Evolutionary conservation across 768 basidiomycete species (phyloP).

Genomic region (Holtermanniella nyarrowii): DNA sequence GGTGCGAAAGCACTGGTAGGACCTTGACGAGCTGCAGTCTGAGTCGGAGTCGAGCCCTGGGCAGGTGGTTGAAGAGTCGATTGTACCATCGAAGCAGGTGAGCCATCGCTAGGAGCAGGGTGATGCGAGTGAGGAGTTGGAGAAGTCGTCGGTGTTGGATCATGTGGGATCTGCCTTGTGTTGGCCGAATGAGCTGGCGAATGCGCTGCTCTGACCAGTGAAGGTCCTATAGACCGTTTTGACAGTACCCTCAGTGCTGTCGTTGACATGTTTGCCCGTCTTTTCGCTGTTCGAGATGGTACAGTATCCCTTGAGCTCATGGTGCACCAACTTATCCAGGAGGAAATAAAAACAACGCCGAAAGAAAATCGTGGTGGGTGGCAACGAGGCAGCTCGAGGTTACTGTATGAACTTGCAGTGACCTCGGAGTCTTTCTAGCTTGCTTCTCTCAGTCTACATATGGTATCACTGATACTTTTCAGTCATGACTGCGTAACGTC

Average conservation of each 20-base stretch:
- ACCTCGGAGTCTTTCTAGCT: too few species aligned
- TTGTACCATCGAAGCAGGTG: constrained; percentile 1
- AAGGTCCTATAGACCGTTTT: neutral
- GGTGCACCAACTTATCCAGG: too few species aligned
- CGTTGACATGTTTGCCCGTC: neutral
- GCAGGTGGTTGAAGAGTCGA: constrained; percentile 3
- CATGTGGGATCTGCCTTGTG: constrained; percentile 26
- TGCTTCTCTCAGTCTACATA: too few species aligned
- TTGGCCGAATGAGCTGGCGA: neutral
- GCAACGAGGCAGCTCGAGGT: too few species aligned
- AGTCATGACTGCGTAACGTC: constrained; percentile 49
- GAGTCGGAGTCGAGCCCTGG: neutral
- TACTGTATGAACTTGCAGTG: too few species aligned
- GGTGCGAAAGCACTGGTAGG: neutral
- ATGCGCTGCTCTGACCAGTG: neutral
- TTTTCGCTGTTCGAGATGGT: too few species aligned
- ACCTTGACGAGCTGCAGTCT: neutral
- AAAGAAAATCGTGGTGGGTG: too few species aligned
- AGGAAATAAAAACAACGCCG: too few species aligned
- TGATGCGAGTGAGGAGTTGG: constrained; percentile 5
- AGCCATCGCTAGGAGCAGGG: neutral
- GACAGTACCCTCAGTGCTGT: neutral
- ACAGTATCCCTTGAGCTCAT: too few species aligned
- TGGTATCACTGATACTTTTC: constrained; percentile 52
- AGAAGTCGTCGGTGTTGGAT: constrained; percentile 18